phyloP scores from a whole-genome alignment of 805 yeast genomes.

The Citeromyces matritensis region DNA sequence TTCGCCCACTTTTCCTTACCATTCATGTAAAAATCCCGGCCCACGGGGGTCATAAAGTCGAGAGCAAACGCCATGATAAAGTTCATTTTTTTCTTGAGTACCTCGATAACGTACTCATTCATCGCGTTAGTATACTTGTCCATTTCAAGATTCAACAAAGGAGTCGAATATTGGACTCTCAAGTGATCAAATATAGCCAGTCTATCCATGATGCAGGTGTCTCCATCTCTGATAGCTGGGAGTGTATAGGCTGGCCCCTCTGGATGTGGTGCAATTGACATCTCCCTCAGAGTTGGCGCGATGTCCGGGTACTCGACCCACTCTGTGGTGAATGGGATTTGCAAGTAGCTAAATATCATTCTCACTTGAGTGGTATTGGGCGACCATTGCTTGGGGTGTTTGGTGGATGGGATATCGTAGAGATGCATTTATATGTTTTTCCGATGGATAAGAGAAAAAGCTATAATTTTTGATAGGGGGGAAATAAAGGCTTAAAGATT shows the following conservation, averaged over 20 bases:
- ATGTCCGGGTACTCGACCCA: conserved; percentile 2
- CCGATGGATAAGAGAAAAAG: no score
- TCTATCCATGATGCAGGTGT: conserved; percentile 2
- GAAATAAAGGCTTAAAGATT: no score
- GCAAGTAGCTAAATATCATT: conserved; percentile 1
- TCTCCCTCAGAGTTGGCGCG: conserved; percentile 1
- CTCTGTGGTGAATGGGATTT: conserved; percentile 1
- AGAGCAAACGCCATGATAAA: conserved; percentile 1
- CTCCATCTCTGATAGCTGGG: conserved; percentile 1
- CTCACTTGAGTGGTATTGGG: conserved; percentile 1
- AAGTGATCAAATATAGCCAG: conserved; percentile 1
- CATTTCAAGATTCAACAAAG: neutral
- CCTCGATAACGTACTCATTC: neutral
- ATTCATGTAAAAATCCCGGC: neutral
- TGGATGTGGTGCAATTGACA: neutral
- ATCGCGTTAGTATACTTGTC: neutral
- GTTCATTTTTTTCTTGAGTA: neutral
- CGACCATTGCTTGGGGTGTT: conserved; percentile 1
- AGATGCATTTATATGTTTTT: no score
- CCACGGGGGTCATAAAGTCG: neutral
- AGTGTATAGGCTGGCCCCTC: conserved; percentile 1
- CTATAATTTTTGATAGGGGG: no score
- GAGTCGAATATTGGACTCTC: neutral
- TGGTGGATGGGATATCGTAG: conserved; percentile 1
- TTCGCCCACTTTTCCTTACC: neutral